A percentile compares a stretch with the other conserved stretches of the same genome.
Conservation (phyloP, 2,329 filamentous ascomycete species). For the Paecilomyces variotii region DNA sequence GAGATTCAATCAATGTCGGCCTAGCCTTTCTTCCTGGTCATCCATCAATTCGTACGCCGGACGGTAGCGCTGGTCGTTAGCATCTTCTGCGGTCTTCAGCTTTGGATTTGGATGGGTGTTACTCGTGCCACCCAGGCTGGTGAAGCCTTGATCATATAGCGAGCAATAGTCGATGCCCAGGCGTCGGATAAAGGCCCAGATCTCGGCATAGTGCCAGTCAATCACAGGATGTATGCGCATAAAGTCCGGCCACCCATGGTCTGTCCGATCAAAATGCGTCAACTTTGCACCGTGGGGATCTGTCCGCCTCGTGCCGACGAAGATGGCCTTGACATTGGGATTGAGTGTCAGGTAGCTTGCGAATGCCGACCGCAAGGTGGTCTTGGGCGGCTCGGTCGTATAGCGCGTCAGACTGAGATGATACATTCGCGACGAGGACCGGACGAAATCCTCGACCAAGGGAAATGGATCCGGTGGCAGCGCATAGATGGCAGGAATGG, state of each 20-base stretch:
- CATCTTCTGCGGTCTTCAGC: not conserved
- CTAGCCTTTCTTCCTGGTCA: constrained; percentile 4
- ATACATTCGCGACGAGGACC: constrained; percentile 57
- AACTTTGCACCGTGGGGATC: constrained; percentile 80
- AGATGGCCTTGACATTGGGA: constrained; percentile 61
- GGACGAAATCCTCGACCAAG: constrained; percentile 80
- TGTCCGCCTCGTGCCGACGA: constrained; percentile 81
- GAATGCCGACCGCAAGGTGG: constrained; percentile 69
- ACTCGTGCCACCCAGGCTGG: constrained; percentile 78
- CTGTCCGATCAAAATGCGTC: constrained; percentile 78
- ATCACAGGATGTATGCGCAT: constrained; percentile 93
- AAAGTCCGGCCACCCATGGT: constrained; percentile 82
- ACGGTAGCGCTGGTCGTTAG: constrained; percentile 2
- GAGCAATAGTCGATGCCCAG: constrained; percentile 75
- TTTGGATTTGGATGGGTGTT: constrained; percentile 83
- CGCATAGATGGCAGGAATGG: constrained; percentile 82
- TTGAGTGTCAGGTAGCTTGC: constrained; percentile 57
- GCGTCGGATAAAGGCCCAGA: constrained; percentile 74
- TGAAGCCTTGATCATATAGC: constrained; percentile 84
- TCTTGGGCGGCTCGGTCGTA: constrained; percentile 47
- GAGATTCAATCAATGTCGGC: not conserved
- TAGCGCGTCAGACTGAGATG: constrained; percentile 69
- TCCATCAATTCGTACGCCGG: constrained; percentile 10
- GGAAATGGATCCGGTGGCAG: constrained; percentile 74
- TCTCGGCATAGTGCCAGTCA: constrained; percentile 94